A percentile compares a stretch with the other conserved stretches of the same genome.
phyloP scores from a whole-genome alignment of 352 stramenopile species.

The Plasmopara halstedii region DNA sequence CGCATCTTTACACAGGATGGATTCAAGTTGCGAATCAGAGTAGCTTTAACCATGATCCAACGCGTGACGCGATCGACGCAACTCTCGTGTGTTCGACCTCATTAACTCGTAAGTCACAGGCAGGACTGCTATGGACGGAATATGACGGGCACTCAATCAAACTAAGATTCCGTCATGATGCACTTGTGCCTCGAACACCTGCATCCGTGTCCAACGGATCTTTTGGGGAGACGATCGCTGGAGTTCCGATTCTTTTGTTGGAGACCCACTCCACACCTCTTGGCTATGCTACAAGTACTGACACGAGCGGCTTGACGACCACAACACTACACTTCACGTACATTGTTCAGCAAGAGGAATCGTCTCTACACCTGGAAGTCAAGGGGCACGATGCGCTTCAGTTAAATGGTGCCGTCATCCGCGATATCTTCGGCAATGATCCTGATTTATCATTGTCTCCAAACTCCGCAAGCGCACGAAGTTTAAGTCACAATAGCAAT shows the following conservation, averaged over 20 bases:
- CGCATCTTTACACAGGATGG: constrained; percentile 25
- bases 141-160: constrained; percentile 65
- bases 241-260: constrained; percentile 37
- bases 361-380: constrained; percentile 31
- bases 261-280: constrained; percentile 24
- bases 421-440: constrained; percentile 28
- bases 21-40: constrained; percentile 2
- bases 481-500: constrained; percentile 53
- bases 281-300: constrained; percentile 41
- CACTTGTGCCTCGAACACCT: constrained; percentile 13
- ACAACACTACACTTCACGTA: constrained; percentile 44
- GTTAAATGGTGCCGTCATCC: constrained; percentile 40
- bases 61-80: constrained; percentile 29
- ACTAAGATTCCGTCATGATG: constrained; percentile 43
- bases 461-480: constrained; percentile 23
- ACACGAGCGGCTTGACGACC: constrained; percentile 37
- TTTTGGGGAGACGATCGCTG: constrained; percentile 34
- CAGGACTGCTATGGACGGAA: constrained; percentile 61
- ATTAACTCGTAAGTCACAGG: constrained; percentile 1
- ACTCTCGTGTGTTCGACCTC: constrained; percentile 34
- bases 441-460: constrained; percentile 58
- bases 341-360: constrained; percentile 34
- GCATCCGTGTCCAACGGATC: constrained; percentile 1
- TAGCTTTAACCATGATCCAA: constrained; percentile 50
- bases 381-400: constrained; percentile 29